A percentile compares a stretch with the other conserved stretches of the same genome.
These are phyloP conservation scores for Fusarium drepaniforme DNA, from an alignment of 2,329 filamentous ascomycete genomes.

Conservation along the genomic window DNA sequence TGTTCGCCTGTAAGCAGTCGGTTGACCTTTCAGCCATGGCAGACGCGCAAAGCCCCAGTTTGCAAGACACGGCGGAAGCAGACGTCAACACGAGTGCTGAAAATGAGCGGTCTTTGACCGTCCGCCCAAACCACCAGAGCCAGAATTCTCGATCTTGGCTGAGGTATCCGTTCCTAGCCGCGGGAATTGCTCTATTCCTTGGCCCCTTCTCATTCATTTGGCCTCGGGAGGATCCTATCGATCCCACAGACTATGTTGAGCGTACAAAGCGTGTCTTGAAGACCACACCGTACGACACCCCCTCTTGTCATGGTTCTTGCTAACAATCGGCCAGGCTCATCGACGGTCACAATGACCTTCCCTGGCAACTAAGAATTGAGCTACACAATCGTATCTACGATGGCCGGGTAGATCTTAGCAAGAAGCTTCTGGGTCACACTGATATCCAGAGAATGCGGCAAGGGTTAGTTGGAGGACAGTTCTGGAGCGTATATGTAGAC, in stretches of 20 bases:
- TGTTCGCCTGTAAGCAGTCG: background rate
- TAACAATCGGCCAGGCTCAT: conserved; percentile 25
- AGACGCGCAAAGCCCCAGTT: background rate
- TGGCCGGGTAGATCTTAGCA: conserved; percentile 16
- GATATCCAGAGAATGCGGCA: conserved; percentile 44
- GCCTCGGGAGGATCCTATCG: conserved; percentile 7
- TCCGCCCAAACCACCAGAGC: background rate
- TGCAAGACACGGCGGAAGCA: background rate
- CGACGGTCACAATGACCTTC: conserved; percentile 48
- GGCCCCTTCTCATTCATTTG: conserved; percentile 11
- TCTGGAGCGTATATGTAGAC: conserved; percentile 45
- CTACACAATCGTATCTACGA: conserved; percentile 43
- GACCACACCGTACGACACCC: conserved; percentile 13
- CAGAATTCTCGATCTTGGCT: background rate
- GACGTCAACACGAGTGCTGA: background rate
- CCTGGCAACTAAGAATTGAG: conserved; percentile 45
- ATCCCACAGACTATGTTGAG: conserved; percentile 20
- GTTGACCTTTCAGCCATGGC: background rate
- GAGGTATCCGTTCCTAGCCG: conserved; percentile 1
- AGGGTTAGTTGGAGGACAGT: conserved; percentile 46
- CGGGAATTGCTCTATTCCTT: conserved; percentile 9
- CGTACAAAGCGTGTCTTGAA: conserved; percentile 17
- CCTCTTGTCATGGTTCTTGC: background rate
- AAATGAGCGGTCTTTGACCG: background rate
- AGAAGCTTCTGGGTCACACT: conserved; percentile 41